Base-by-base conservation (phyloP, 305 asterid species). In the Salvia sclarea region DNA sequence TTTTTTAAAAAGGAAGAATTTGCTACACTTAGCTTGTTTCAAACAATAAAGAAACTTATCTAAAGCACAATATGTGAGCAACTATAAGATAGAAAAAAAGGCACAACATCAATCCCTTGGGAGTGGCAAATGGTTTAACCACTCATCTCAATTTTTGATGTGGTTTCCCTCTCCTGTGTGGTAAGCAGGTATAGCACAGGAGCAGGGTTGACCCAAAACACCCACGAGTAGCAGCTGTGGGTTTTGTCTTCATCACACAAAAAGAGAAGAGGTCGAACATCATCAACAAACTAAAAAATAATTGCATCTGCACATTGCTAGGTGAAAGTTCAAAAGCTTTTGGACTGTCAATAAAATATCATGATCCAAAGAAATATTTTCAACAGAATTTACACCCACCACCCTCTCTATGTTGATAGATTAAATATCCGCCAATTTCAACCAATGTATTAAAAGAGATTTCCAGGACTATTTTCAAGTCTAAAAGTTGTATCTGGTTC, bases 391-490 rank as follows among this genome's bases (percentile, higher is more conserved):
- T 35, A 2, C 12, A 20, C 58, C 45, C 18, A 12, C 16, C 52
- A 13, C 40, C 28, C 65, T 30, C 66, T 78, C 35, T 61, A 53
- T 38, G 38, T 22, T 37, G 22, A 40, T 61, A 24, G 49, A 65
- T 43, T 20, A 40, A 13, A 57, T 47, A 31, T 20, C 76, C 45
- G 25, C 45, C 60, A 71, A 43, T 11, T 70, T 70, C 72, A 59
- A 61, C 28, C 60, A 61, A 61, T 54, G 44, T n/a, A 41, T 71
- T 55, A 44, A 54, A 40, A 52, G 54, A 7, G 18, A 50, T 57
- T 8, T 22, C 41, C 7, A 45, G 47, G 54, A 28, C 37, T 43
- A 8, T 13, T 66, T 71, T 52, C 69, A 43, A 28, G 45, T 53
- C 38, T 64, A 67, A 33, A 66, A 43, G 44, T 21, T 25, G 33